These are phyloP conservation scores for Boletus rubroflammeus DNA, from an alignment of 768 basidiomycete species.

Conservation along the genomic window DNA sequence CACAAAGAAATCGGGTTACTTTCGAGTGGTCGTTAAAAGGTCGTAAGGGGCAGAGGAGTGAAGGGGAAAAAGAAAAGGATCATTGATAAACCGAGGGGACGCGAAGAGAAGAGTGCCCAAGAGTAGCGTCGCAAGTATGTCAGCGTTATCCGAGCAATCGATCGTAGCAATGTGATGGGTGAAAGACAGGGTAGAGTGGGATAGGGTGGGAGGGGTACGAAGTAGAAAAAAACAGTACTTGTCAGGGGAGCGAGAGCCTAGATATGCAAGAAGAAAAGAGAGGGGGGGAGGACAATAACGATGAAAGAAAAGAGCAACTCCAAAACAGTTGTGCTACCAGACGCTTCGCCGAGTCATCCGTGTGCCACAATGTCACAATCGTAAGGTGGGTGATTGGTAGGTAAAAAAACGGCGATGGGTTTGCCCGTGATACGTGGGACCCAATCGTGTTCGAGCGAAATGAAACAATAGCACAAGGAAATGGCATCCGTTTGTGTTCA, in stretches of 20 bases:
- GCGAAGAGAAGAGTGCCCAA: neutral
- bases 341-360: neutral
- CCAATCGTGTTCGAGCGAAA: neutral
- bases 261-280: slow-evolving; percentile 9
- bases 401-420: neutral
- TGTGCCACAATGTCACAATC: neutral
- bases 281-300: neutral
- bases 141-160: slow-evolving; percentile 3
- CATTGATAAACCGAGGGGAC: neutral
- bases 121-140: slow-evolving; percentile 1
- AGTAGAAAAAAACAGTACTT: slow-evolving; percentile 3
- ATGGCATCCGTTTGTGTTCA: slow-evolving; percentile 9
- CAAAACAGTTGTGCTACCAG: neutral
- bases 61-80: neutral
- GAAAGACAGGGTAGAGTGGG: neutral
- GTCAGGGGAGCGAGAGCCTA: slow-evolving; percentile 8
- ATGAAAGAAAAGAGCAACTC: slow-evolving; percentile 5
- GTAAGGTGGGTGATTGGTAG: neutral
- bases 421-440: neutral
- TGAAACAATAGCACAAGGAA: neutral
- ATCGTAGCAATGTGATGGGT: slow-evolving; percentile 6
- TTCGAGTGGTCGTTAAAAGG: slow-evolving; percentile 7
- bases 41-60: slow-evolving; percentile 3
- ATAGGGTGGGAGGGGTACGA: slow-evolving; percentile 1
- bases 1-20: neutral